Conservation (phyloP, 2,329 filamentous ascomycete species). For the Aspergillus fumigatus region DNA sequence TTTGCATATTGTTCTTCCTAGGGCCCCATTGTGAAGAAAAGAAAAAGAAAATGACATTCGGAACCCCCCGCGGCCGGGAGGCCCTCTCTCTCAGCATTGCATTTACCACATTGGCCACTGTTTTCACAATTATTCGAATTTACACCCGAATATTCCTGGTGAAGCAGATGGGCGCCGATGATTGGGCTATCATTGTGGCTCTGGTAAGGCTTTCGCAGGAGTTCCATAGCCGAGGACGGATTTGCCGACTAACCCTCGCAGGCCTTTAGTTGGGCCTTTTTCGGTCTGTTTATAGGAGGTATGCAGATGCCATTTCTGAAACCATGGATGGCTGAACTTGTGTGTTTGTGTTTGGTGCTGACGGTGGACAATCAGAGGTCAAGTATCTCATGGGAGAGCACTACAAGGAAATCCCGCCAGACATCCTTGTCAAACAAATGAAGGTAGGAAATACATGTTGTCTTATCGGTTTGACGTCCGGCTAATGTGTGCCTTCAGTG, state of each 20-base stretch:
- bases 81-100: constrained; percentile 26
- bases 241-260: constrained; percentile 4
- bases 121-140: constrained; percentile 36
- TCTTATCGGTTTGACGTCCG: neutral
- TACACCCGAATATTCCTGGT: constrained; percentile 35
- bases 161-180: constrained; percentile 32
- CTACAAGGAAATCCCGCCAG: constrained; percentile 14
- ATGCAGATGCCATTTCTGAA: constrained; percentile 4
- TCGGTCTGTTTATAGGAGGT: constrained; percentile 27
- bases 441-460: constrained; percentile 12
- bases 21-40: neutral
- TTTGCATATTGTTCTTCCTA: neutral
- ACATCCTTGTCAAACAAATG: constrained; percentile 21
- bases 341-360: neutral
- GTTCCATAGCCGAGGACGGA: neutral
- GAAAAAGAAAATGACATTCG: constrained; percentile 21
- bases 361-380: constrained; percentile 17
- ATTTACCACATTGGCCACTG: constrained; percentile 28
- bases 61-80: constrained; percentile 21
- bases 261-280: constrained; percentile 28
- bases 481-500: constrained; percentile 11
- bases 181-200: constrained; percentile 35
- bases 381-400: constrained; percentile 28
- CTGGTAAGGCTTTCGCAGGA: constrained; percentile 19
- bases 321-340: neutral